Evolutionary conservation across 2,329 filamentous ascomycete genomes (phyloP).

Genomic region (Talaromyces marneffei): DNA sequence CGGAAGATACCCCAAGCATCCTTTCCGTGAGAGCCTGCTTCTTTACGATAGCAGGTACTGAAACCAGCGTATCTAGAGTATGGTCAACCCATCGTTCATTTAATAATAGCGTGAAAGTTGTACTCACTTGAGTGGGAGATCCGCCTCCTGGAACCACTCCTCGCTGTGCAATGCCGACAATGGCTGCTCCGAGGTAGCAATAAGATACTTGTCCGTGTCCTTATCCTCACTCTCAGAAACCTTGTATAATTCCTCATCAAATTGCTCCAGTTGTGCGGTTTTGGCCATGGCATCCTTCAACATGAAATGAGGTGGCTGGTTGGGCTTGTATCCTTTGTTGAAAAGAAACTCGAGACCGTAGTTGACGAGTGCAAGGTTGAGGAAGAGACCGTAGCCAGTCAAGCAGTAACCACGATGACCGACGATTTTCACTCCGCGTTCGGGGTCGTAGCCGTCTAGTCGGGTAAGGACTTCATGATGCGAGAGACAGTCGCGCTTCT

Average conservation of each 20-base stretch:
- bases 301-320: slow-evolving; percentile 92
- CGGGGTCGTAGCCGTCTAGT: slow-evolving; percentile 86
- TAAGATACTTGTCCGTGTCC: slow-evolving; percentile 76
- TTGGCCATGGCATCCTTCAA: slow-evolving; percentile 94
- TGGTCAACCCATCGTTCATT: background rate
- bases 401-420: slow-evolving; percentile 93
- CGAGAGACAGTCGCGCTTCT: slow-evolving; percentile 73
- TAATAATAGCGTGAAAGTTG: background rate
- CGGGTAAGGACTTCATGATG: slow-evolving; percentile 91
- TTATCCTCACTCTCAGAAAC: slow-evolving; percentile 78
- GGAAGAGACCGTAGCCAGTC: slow-evolving; percentile 79
- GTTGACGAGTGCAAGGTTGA: slow-evolving; percentile 90
- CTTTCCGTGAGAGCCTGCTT: slow-evolving; percentile 84
- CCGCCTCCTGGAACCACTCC: slow-evolving; percentile 80
- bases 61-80: slow-evolving; percentile 66
- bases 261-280: slow-evolving; percentile 93
- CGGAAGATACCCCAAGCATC: slow-evolving; percentile 98
- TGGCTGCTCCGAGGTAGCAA: slow-evolving; percentile 88
- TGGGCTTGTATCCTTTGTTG: slow-evolving; percentile 71
- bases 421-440: slow-evolving; percentile 87
- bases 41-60: slow-evolving; percentile 91
- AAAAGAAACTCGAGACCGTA: slow-evolving; percentile 88
- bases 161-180: slow-evolving; percentile 87
- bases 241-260: slow-evolving; percentile 98
- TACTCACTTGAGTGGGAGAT: slow-evolving; percentile 79